Evolutionary conservation across 768 basidiomycete species (phyloP).

Genomic region (Cubamyces lactineus): DNA sequence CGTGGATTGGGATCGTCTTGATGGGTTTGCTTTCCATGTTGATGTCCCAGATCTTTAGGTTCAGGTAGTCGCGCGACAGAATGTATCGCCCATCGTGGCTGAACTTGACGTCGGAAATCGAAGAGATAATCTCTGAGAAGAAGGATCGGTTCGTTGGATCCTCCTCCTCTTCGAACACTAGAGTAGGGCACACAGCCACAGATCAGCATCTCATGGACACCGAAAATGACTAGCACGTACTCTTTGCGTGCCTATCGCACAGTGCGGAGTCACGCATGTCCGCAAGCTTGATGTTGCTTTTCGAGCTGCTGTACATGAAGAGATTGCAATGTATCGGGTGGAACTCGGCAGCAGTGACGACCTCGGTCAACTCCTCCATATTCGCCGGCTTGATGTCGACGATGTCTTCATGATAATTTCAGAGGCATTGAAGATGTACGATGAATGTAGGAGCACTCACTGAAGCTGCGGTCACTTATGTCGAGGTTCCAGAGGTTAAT

Average conservation of each 20-base stretch:
- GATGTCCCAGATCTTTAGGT: constrained; percentile 99
- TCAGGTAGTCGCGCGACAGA: constrained; percentile 94
- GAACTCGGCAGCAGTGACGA: constrained; percentile 99
- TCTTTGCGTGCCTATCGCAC: constrained; percentile 95
- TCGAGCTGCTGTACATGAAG: constrained; percentile 99
- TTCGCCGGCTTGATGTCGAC: constrained; percentile 99
- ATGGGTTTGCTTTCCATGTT: constrained; percentile 97
- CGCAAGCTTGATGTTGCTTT: constrained; percentile 98
- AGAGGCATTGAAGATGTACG: not conserved
- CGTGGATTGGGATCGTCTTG: constrained; percentile 98
- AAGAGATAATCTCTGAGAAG: constrained; percentile 99
- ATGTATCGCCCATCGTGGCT: constrained; percentile 97
- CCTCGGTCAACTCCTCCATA: constrained; percentile 99
- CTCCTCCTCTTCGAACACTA: constrained; percentile 98
- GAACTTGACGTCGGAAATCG: constrained; percentile 99
- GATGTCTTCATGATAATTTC: constrained; percentile 67
- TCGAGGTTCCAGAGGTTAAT: constrained; percentile 99
- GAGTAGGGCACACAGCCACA: constrained; percentile 21
- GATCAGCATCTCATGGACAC: constrained; percentile 7
- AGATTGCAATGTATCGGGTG: constrained; percentile 97
- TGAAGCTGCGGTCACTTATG: constrained; percentile 99
- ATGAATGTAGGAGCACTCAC: constrained; percentile 54
- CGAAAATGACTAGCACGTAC: constrained; percentile 50
- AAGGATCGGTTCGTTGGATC: constrained; percentile 97
- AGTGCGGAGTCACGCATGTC: constrained; percentile 99